Base-by-base conservation (phyloP, 768 basidiomycete genomes). In the Russula griseocarnosa region DNA sequence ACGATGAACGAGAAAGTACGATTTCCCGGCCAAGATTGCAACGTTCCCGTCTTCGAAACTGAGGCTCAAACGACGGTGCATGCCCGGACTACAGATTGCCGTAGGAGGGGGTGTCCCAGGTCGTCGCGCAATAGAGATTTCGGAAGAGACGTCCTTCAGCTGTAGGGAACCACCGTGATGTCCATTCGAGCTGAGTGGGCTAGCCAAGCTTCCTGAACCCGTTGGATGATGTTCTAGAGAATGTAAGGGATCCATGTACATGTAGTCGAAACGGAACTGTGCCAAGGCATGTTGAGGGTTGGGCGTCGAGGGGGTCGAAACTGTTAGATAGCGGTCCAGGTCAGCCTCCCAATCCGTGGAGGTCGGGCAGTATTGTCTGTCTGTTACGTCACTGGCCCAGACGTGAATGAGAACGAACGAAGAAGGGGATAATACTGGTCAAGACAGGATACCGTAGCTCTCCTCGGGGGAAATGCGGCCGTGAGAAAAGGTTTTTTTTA, bases 31-130 rank as follows among this genome's bases (percentile, higher is more conserved):
- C 53, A 86, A 78, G 34, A 92, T 72, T 18, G 82, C 86, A 49
- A 90, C 72, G 69, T 88, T 90, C 22, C 86, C 89, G 70, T 90
- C 88, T 36, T 76, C 75, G 66, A 91, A 89, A 71, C 77, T 86
- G 20, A 90, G 75, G 52, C 81, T 79, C 20, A 77, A 76, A 70
- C 86, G 82, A 63, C 79, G 76, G 60, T 61, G 58, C 42, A 55
- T 44, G 34, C 40, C 40, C 18, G 54, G 46, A 40, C 47, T 44
- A 18, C 74, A 78, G 38, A 61, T 32, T 16, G 38, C 18, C 11
- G 32, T 36, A 28, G 62, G 61, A 49, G 54, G 38, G 9, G 54
- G 60, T 18, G 59, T 57, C 24, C 22, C 55, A 36, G 34, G 34
- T 13, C 42, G 34, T 13, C 42, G 59, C 11, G 47, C 18, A 28